A percentile compares a stretch with the other conserved stretches of the same genome.
These are phyloP conservation scores for Besnoitia besnoiti DNA, from an alignment of 169 alveolate genomes.

Conservation along the genomic window DNA sequence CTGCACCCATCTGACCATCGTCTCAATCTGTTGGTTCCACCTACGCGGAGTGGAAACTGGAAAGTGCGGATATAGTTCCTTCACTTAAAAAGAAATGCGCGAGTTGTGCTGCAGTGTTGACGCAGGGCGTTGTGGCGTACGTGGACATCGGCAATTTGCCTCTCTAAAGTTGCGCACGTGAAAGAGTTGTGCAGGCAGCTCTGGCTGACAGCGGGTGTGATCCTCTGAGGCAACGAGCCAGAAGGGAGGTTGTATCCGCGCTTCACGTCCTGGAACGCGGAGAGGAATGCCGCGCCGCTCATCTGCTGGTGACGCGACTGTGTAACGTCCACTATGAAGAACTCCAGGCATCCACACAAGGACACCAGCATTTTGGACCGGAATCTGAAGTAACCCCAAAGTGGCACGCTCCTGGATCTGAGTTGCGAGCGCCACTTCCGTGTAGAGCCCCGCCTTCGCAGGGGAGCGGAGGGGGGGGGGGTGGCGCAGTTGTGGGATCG, in stretches of 20 bases:
- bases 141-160: background rate
- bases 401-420: background rate
- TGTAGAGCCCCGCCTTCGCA: no score
- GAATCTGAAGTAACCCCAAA: background rate
- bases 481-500: no score
- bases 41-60: background rate
- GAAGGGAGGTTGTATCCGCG: constrained; percentile 1
- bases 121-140: background rate
- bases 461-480: no score
- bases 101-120: background rate
- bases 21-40: background rate
- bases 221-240: background rate
- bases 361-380: background rate
- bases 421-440: background rate
- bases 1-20: background rate
- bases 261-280: background rate
- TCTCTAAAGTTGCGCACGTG: background rate
- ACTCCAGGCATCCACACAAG: background rate
- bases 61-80: background rate
- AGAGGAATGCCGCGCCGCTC: background rate
- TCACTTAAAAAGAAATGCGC: background rate
- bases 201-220: background rate
- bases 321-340: background rate
- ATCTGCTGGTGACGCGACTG: background rate
- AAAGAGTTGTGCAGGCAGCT: constrained; percentile 13